Evolutionary conservation across 768 basidiomycete species (phyloP), one percentile per base, ranked within the genome.

Genomic region (Boletus edulis): DNA sequence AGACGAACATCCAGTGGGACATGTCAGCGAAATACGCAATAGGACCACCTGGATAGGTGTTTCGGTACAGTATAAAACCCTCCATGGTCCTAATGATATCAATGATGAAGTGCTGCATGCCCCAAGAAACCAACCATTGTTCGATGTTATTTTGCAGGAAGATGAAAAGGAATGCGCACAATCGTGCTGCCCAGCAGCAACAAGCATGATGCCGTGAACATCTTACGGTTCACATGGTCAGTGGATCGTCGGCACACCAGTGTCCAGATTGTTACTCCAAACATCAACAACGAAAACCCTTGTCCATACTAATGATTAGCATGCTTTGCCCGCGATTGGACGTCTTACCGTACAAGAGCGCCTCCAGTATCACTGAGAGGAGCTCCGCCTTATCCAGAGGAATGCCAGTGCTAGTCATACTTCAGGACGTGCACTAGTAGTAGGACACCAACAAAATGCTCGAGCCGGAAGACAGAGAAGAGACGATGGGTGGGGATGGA

Each of bases 1-100:
- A 62, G 27, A 71, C 51, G 42, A 70, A 67, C 0, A 66, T 64
- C 37, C 50, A 55, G 24, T 67, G 56, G 7, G 29, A 29, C 32
- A 35, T 9, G 34, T 34, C 32, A 7, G 32, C 12, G 9, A 51
- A 51, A 14, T 17, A 37, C 2, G 20, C 34, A 17, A 43, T 5
- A 41, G 51, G 43, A 2, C 42, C 34, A 4, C 34, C 22, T 4
- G 31, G 40, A 32, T 43, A 34, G 17, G 32, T 51, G 9, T 41
- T 27, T 10, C 49, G 27, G 27, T 31, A 40, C 17, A 39, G 4
- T 39, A 39, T 39, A 17, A 39, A 22, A 43, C 42, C 42, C 24
- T 27, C 13, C 24, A 43, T 51, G 8, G 22, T 5, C 22, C 50
- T 51, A 27, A 43, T 43, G 32, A 42, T 24, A n/a, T 43, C 41